Conservation (phyloP, 257 asterid species). For the Solanum pimpinellifolium region DNA sequence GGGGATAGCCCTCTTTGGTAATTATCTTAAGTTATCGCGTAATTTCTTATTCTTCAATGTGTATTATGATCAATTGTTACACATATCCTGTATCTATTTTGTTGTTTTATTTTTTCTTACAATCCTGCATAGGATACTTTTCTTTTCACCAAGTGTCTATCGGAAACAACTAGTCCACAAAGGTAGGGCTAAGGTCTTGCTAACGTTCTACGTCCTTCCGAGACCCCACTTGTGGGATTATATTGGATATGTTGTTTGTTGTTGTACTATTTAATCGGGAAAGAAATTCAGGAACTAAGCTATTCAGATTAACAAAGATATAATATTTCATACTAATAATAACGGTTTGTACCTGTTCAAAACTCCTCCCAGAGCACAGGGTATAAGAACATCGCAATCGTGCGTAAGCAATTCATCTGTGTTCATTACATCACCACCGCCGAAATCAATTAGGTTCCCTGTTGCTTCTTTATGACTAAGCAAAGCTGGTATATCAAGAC, state of each 20-base stretch:
- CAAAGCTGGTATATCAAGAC: conserved; percentile 62
- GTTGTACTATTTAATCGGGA: not conserved
- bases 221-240: not conserved
- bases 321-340: not conserved
- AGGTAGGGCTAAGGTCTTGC: not conserved
- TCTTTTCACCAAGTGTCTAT: not conserved
- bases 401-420: conserved; percentile 54
- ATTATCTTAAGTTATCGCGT: not conserved
- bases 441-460: conserved; percentile 44
- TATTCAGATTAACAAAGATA: not conserved
- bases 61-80: not conserved
- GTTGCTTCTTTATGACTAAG: conserved; percentile 52
- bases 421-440: conserved; percentile 62
- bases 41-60: not conserved
- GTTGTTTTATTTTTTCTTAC: not conserved
- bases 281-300: not conserved
- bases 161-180: not conserved
- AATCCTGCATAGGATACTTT: not conserved
- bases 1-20: not conserved
- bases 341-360: conserved; percentile 42
- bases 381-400: conserved; percentile 83
- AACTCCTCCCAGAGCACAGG: conserved; percentile 94
- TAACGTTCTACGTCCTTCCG: not conserved
- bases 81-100: not conserved
- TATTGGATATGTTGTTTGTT: not conserved